Base-by-base conservation (phyloP, 306 rosid species). In the Corylus heterophylla region DNA sequence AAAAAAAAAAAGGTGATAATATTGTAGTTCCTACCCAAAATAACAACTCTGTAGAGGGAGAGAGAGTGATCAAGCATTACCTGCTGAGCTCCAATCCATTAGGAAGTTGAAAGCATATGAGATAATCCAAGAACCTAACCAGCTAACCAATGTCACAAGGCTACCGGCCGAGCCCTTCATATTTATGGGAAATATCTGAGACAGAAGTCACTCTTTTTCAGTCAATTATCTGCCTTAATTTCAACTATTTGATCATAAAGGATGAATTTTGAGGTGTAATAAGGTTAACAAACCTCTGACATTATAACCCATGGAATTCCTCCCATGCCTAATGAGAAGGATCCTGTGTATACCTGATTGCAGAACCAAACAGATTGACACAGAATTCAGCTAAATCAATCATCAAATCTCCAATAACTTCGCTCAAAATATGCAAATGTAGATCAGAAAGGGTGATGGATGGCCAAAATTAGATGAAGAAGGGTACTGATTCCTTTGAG, bases 281-380 rank as follows among this genome's bases (percentile, higher is more conserved):
- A 76, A 51, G 74, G 71, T 0, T 35, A 76, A 59, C 59, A 69
- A 58, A 94, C 98, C 97, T 94, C 97, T 55, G 97, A 94, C 97
- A 94, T 92, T 84, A 94, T 88, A 76, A 92, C 91, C 97, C 98
- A 94, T 2, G 97, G 97, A 86, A 92, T 92, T 81, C 91, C 97
- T 82, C 94, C 97, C 87, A 94, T 94, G 72, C 98, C 93, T 55
- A 92, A 74, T 16, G 98, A 90, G 89, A 86, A 92, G 9, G 90
- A 90, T 82, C 96, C 96, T n/a, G 86, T 85, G 31, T 85, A 94
- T 11, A 84, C 83, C 97, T 94, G 86, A 5, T 61, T 76, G 80
- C 69, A 71, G 37, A 55, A 52, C 63, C 54, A 63, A 76, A 66
- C 10, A 81, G 64, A 22, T 81, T 16, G 9, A 59, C 8, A 10